Percentiles rank a stretch among this genome's conserved stretches.
Conservation (phyloP, 305 asterid genomes). For the Solanum hybrid region DNA sequence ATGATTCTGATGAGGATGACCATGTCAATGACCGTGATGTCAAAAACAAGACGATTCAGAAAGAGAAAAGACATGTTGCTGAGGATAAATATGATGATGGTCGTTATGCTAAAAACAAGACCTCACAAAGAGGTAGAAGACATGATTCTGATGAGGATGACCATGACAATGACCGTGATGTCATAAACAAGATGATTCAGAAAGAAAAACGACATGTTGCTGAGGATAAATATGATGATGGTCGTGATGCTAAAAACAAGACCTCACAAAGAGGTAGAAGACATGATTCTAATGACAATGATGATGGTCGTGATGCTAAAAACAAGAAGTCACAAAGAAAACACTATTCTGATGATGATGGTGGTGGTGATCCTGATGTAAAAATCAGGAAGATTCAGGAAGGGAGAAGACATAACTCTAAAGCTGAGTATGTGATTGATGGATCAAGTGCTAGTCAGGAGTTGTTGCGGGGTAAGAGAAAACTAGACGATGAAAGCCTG, state of each 20-base stretch:
- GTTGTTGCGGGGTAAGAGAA: constrained; percentile 29
- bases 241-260: constrained; percentile 5
- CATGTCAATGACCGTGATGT: not conserved
- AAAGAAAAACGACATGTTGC: not conserved
- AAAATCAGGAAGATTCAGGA: constrained; percentile 7
- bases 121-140: constrained; percentile 3
- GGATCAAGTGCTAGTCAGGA: constrained; percentile 27
- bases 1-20: constrained; percentile 17
- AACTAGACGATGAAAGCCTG: constrained; percentile 21
- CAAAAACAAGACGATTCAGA: not conserved
- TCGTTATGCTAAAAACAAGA: constrained; percentile 4
- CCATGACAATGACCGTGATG: not conserved
- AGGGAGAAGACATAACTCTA: not conserved
- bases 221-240: constrained; percentile 12
- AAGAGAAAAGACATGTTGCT: constrained; percentile 1
- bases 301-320: not conserved
- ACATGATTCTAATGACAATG: constrained; percentile 8
- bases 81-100: constrained; percentile 16
- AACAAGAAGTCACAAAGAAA: not conserved
- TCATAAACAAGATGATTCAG: not conserved
- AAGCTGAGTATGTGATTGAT: not conserved
- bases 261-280: not conserved
- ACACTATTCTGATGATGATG: no score
- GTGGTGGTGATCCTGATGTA: constrained; percentile 17
- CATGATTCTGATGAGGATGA: constrained; percentile 5